phyloP scores from a whole-genome alignment of 495 filamentous ascomycete species.

The Penicillium bialowiezense region DNA sequence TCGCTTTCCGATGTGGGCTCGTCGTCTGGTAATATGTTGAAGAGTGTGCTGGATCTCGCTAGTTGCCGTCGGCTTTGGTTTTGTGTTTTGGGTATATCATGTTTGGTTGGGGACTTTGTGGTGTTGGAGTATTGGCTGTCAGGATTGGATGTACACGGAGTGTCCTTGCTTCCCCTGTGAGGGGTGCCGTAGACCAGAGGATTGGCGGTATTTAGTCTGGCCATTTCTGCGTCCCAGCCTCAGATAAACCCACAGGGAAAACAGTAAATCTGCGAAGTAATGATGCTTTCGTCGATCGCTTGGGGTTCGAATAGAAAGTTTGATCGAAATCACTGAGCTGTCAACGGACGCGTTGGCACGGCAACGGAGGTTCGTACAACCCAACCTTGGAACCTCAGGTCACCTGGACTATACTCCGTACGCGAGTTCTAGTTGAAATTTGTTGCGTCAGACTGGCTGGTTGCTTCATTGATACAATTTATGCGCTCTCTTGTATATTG shows the following conservation, averaged over 20 bases:
- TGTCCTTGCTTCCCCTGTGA: not conserved
- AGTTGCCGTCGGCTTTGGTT: conserved; percentile 9
- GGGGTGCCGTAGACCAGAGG: not conserved
- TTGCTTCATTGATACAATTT: no score
- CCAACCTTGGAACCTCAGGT: no score
- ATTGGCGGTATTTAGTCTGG: conserved; percentile 5
- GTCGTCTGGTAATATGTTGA: conserved; percentile 36
- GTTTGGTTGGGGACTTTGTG: not conserved
- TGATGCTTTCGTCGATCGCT: no score
- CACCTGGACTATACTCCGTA: no score
- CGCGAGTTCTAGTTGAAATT: no score
- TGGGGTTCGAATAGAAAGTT: not conserved
- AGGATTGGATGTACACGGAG: not conserved
- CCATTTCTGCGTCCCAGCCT: not conserved
- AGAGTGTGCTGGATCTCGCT: conserved; percentile 17
- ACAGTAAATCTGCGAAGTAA: no score
- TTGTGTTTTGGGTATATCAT: not conserved
- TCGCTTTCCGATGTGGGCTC: conserved; percentile 21
- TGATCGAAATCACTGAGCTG: not conserved
- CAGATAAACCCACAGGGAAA: no score
- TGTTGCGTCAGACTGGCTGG: no score
- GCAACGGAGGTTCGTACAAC: no score
- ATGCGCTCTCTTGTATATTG: no score
- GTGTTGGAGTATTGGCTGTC: not conserved
- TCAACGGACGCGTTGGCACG: not conserved